Evolutionary conservation across 352 stramenopile species (phyloP), one percentile per base, ranked within the genome.

Genomic region (Globisporangium camurandrum): DNA sequence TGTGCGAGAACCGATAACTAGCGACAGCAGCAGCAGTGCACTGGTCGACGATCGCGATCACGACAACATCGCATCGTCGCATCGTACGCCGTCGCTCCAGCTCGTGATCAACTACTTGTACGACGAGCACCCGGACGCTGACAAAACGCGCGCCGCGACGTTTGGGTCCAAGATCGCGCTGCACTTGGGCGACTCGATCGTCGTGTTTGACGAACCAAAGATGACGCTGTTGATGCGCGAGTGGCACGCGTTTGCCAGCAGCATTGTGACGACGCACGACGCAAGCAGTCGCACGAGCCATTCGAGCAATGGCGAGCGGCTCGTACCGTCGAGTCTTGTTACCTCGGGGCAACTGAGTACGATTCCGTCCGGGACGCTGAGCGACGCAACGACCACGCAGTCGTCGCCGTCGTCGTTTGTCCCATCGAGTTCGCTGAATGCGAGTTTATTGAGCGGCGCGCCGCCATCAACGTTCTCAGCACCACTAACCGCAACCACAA

Each of bases 91-190:
- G 19, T 62, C 75, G 4, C 54, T 92, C 55, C 60, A 56, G 30
- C 62, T 92, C 8, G 71, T 61, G 19, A 77, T 93, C 56, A 69
- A 94, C 59, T 73, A 77, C 46, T 66, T 94, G 0, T 65, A 92
- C 39, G 65, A 69, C 36, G 61, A 59, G 19, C 83, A 93, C 36
- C 84, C 83, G 1, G 71, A 91, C 37, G 70, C 75, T 3, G 54
- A 64, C 0, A 56, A 50, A 16, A 66, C 56, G 0, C 59, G 78
- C 4, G 59, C 86, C 0, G 66, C 60, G 19, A 84, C 77, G 14
- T 91, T 84, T 37, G 82, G 79, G 24, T 86, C 74, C 9, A 93
- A 90, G 49, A 71, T 87, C 20, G 84, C 68, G 19, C 59, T 84
- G 6, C 53, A 63, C 23, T 56, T 93, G 47, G 79, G 79, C 7